These are phyloP conservation scores for Parastagonospora avenae DNA, from an alignment of 2,329 filamentous ascomycete species.

Conservation along the genomic window DNA sequence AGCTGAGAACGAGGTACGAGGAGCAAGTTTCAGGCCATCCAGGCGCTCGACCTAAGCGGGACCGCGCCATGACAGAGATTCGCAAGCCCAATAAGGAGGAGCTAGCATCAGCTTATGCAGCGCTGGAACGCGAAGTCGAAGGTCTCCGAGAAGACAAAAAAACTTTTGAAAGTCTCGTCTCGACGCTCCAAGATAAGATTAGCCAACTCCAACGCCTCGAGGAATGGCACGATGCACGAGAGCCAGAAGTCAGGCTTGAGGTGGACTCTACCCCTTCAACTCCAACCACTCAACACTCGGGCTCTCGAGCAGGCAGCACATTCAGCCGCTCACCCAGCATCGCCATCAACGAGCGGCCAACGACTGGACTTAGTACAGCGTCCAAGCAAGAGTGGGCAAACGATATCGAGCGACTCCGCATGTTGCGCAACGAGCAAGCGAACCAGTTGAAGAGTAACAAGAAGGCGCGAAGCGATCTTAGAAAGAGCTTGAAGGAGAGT, in stretches of 20 bases:
- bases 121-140: slow-evolving; percentile 37
- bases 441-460: slow-evolving; percentile 41
- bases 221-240: slow-evolving; percentile 27
- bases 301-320: slow-evolving; percentile 14
- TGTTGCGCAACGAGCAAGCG: slow-evolving; percentile 40
- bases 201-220: slow-evolving; percentile 30
- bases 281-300: slow-evolving; percentile 12
- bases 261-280: slow-evolving; percentile 14
- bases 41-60: slow-evolving; percentile 20
- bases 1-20: slow-evolving; percentile 23
- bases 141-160: slow-evolving; percentile 37
- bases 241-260: slow-evolving; percentile 1
- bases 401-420: slow-evolving; percentile 42
- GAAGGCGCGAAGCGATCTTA: slow-evolving; percentile 34
- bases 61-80: slow-evolving; percentile 8
- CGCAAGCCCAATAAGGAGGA: neutral
- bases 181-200: slow-evolving; percentile 38
- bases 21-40: slow-evolving; percentile 16
- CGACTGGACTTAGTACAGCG: slow-evolving; percentile 23
- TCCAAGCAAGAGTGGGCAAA: slow-evolving; percentile 35
- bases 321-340: slow-evolving; percentile 11
- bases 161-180: slow-evolving; percentile 36
- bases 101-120: slow-evolving; percentile 20
- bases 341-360: slow-evolving; percentile 17
- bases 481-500: slow-evolving; percentile 38